A percentile compares a stretch with the other conserved stretches of the same genome.
Evolutionary conservation across 768 basidiomycete species (phyloP).

Genomic region (Trametes coccinea): DNA sequence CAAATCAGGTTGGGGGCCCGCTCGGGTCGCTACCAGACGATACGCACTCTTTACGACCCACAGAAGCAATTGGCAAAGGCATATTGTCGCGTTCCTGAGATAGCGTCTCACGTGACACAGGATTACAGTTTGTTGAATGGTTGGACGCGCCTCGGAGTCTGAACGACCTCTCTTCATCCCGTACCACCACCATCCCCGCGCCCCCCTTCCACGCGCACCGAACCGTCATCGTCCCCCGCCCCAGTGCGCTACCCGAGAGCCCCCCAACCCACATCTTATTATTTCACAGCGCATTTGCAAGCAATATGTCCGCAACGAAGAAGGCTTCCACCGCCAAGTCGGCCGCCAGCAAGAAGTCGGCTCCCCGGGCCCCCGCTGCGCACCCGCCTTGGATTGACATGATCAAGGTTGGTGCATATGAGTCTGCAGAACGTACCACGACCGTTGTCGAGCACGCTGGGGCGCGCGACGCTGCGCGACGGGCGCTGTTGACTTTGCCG

Average conservation of each 20-base stretch:
- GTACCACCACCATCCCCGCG: constrained; percentile 50
- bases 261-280: constrained; percentile 14
- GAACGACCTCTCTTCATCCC: constrained; percentile 36
- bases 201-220: constrained; percentile 26
- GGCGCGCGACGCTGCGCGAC: constrained; percentile 5
- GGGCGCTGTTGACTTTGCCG: constrained; percentile 14
- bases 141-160: constrained; percentile 37
- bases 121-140: constrained; percentile 38
- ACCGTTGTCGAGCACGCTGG: neutral
- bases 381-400: constrained; percentile 74
- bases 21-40: neutral
- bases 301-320: constrained; percentile 38
- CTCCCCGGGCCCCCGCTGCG: constrained; percentile 39
- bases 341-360: constrained; percentile 44
- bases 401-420: constrained; percentile 60
- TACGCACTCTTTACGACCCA: constrained; percentile 1
- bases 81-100: constrained; percentile 22
- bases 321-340: constrained; percentile 50
- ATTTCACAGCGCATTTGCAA: constrained; percentile 36
- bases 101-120: constrained; percentile 35
- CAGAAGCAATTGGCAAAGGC: constrained; percentile 10
- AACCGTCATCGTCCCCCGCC: constrained; percentile 23
- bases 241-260: constrained; percentile 21
- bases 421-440: constrained; percentile 1
- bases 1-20: constrained; percentile 3